Percentiles rank a stretch among this genome's conserved stretches.
These are phyloP conservation scores for Leccinum broughii DNA, from an alignment of 768 basidiomycete species.

Conservation along the genomic window DNA sequence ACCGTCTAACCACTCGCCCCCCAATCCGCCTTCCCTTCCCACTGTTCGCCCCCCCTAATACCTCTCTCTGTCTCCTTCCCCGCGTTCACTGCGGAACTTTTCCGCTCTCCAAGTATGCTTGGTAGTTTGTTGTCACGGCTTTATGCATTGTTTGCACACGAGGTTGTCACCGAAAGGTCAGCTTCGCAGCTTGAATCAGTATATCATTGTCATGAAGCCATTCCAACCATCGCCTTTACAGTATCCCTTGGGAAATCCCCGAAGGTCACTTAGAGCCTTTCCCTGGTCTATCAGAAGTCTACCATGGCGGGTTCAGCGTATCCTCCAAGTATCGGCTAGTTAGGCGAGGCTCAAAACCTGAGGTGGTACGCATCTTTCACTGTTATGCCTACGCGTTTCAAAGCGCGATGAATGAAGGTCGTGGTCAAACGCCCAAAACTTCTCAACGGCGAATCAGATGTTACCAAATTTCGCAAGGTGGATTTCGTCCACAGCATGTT, in stretches of 20 bases:
- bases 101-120: no score
- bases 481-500: background rate
- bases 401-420: slow-evolving; percentile 4
- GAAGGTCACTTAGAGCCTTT: slow-evolving; percentile 7
- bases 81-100: no score
- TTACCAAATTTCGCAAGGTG: slow-evolving; percentile 11
- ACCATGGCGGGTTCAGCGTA: slow-evolving; percentile 12
- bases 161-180: no score
- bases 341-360: slow-evolving; percentile 2
- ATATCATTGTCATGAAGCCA: no score
- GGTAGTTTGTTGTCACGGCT: no score
- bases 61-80: no score
- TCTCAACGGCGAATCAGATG: background rate
- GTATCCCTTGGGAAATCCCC: background rate
- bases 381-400: background rate
- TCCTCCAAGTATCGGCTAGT: slow-evolving; percentile 7
- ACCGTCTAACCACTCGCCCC: no score
- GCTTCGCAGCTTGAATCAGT: no score
- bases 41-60: no score
- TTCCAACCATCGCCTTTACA: background rate
- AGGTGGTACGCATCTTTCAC: slow-evolving; percentile 10
- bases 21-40: no score
- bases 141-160: no score
- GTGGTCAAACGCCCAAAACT: slow-evolving; percentile 13
- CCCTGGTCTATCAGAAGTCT: slow-evolving; percentile 10